Evolutionary conservation across 2,329 filamentous ascomycete species (phyloP).

Genomic region (Aspergillus nomiae): DNA sequence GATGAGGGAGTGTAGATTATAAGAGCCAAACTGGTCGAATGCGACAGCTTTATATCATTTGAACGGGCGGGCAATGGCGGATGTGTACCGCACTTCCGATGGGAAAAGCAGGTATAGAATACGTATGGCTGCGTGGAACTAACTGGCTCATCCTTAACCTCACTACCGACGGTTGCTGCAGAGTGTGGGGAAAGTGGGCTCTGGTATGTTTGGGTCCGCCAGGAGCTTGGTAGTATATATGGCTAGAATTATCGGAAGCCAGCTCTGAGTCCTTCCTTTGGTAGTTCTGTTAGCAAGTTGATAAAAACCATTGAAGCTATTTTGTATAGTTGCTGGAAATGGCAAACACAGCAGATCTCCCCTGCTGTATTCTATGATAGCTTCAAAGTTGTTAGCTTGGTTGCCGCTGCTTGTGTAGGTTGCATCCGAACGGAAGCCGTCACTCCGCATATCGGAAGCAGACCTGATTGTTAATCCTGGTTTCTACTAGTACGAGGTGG

Average conservation of each 20-base stretch:
- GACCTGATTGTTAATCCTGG: neutral
- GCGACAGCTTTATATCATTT: neutral
- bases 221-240: neutral
- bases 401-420: neutral
- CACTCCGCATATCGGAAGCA: neutral
- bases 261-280: neutral
- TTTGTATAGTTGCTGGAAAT: neutral
- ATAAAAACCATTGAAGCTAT: neutral
- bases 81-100: constrained; percentile 7
- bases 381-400: neutral
- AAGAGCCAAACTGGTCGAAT: neutral
- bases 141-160: neutral
- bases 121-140: neutral
- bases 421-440: constrained; percentile 2
- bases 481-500: too few species aligned
- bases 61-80: neutral
- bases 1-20: neutral
- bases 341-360: neutral
- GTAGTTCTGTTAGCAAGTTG: neutral
- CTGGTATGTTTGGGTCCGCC: neutral
- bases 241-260: neutral
- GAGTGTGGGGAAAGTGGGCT: constrained; percentile 4
- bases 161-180: neutral
- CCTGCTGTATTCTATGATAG: neutral
- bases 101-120: neutral